Evolutionary conservation across 1,139 yeast species (phyloP), one percentile per base, ranked within the genome.

Genomic region (Hyphopichia wangnamkhiaoensis): DNA sequence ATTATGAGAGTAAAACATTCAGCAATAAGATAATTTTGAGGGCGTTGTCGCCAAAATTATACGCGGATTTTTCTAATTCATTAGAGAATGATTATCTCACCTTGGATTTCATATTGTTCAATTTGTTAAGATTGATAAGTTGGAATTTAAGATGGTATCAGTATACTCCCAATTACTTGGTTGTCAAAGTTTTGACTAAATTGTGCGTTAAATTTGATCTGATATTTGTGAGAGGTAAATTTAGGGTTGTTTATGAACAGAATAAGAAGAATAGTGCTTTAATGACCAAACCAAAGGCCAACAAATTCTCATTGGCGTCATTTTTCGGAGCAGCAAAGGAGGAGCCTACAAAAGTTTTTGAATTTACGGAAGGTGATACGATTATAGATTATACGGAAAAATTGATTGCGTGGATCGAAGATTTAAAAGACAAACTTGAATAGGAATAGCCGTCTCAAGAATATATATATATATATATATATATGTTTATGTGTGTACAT

Each of bases 91-190:
- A 65, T 7, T 65, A 62, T 37, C 55, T 71, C 31, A 46, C 63
- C 0, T 40, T 71, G 17, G 76, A 71, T 39, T 65, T 65, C 34
- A 50, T 71, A 2, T 49, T 71, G 24, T 53, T 70, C 25, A 56
- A 58, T 37, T 42, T 71, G 33, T 55, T 69, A 57, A 65, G 61
- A 44, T 45, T 67, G 27, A 53, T 63, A 13, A 63, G 72, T 44
- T 71, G 74, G 72, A 58, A 68, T 41, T 47, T 66, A 25, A 55
- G 76, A 30, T 71, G 77, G 77, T 69, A 70, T 48, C 67, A 68
- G 44, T 64, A 60, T 42, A 44, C 58, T 25, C 74, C 75, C 1
- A 58, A 56, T 37, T 54, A 63, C 42, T 49, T 68, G 41, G 54
- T 68, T 14, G 48, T 53, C 14, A 60, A 59, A 37, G 53, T 65